These are phyloP conservation scores for Xylariomycetidae sp. DNA, from an alignment of 2,329 filamentous ascomycete species.

Conservation along the genomic window DNA sequence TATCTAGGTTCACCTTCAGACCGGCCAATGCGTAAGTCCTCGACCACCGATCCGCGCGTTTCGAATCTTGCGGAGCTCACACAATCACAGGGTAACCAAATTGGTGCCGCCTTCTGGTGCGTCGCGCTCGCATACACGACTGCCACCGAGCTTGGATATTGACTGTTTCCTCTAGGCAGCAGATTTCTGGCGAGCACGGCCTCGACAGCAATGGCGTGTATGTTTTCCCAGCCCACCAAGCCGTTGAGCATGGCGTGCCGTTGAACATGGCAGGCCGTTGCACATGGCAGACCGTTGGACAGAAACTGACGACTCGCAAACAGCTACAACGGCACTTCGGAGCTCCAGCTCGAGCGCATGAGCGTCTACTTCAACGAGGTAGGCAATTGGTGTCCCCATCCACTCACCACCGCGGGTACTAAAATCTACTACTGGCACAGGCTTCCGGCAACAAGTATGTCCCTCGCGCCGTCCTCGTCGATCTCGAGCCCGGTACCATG, in stretches of 20 bases:
- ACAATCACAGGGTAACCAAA: slow-evolving; percentile 89
- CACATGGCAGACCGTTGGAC: background rate
- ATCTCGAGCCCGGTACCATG: slow-evolving; percentile 99
- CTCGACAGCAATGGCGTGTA: slow-evolving; percentile 96
- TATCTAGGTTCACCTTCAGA: slow-evolving; percentile 94
- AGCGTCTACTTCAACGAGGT: slow-evolving; percentile 96
- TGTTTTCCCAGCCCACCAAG: too few relatives aligned
- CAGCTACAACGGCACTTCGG: slow-evolving; percentile 95
- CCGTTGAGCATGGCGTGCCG: background rate
- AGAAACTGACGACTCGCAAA: slow-evolving; percentile 23
- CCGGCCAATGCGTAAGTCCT: slow-evolving; percentile 91
- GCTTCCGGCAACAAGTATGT: slow-evolving; percentile 98
- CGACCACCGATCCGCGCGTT: slow-evolving; percentile 19
- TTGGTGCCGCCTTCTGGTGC: slow-evolving; percentile 99
- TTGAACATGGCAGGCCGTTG: background rate
- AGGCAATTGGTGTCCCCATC: slow-evolving; percentile 16
- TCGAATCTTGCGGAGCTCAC: slow-evolving; percentile 15
- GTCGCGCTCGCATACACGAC: slow-evolving; percentile 5
- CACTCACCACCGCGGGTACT: slow-evolving; percentile 1
- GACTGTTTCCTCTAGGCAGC: slow-evolving; percentile 53
- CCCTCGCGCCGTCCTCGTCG: slow-evolving; percentile 96
- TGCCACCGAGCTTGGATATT: slow-evolving; percentile 22
- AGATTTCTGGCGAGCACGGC: slow-evolving; percentile 85
- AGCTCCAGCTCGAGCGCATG: slow-evolving; percentile 99
- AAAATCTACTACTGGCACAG: slow-evolving; percentile 43